Base-by-base conservation (phyloP, 2,329 filamentous ascomycete genomes). In the Rosellinia necatrix region DNA sequence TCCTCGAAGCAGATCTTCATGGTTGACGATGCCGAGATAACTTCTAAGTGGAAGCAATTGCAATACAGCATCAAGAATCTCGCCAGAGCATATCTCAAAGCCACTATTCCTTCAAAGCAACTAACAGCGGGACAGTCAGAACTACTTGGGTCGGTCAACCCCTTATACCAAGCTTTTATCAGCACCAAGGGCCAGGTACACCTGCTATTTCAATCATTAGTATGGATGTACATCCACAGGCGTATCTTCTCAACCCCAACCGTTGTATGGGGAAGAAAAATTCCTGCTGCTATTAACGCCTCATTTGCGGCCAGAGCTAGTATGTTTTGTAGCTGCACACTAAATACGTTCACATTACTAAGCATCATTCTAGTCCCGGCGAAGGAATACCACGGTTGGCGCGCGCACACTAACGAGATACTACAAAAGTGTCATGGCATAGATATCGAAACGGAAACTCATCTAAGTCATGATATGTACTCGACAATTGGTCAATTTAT, bases 11-110 rank as follows among this genome's bases (percentile, higher is more conserved):
- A 40, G 15, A 8, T 6, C 1, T 54, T 58, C 37, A 27, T 46
- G 25, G 42, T 59, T 15, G 52, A 51, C 4, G 56, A 59, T 51
- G 27, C 46, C 6, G 47, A 49, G 21, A 50, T 59, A 34, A 10
- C 25, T 4, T 35, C 35, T 7, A 42, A 51, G 25, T 59, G 51
- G 51, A 43, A 34, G 7, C 10, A 32, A 1, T 35, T 59, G 6
- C 46, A 59, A 27, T 55, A 42, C 17, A 6, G 6, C 17, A 56
- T 56, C 52, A 56, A 38, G 21, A 48, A 56, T 12, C 3, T 59
- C 2, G 35, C 56, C 10, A 44, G n/a, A 13, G n/a, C 29, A 1
- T 46, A 54, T 32, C 15, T 58, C 9, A 2, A 3, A 7, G 5
- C 17, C 3, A 3, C 8, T 8, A 27, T 49, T 12, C 7, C 27